A percentile compares a stretch with the other conserved stretches of the same genome.
These are phyloP conservation scores for Aspergillus sclerotiicarbonarius DNA, from an alignment of 495 filamentous ascomycete genomes.

Conservation along the genomic window DNA sequence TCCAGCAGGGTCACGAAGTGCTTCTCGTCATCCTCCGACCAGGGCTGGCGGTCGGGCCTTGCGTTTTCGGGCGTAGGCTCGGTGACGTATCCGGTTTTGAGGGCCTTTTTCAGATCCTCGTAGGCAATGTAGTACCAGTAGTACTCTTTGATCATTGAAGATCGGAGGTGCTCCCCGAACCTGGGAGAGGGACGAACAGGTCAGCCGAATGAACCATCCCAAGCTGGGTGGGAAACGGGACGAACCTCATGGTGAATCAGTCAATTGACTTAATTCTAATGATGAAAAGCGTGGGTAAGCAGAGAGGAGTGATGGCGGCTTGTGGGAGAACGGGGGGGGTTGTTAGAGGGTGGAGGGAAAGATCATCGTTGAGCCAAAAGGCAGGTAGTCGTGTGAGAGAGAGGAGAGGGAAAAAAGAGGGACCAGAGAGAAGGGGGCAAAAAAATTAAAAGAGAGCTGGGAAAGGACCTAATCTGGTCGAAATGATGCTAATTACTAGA, in stretches of 20 bases:
- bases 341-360: neutral
- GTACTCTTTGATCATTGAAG: slow-evolving; percentile 92
- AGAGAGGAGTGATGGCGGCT: neutral
- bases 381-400: slow-evolving; percentile 1
- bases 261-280: neutral
- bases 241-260: slow-evolving; percentile 23
- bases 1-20: slow-evolving; percentile 84
- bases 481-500: slow-evolving; percentile 1
- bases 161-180: slow-evolving; percentile 94
- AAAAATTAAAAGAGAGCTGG: neutral
- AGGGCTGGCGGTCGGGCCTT: slow-evolving; percentile 60
- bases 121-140: slow-evolving; percentile 97
- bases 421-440: neutral
- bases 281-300: neutral
- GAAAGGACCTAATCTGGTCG: neutral
- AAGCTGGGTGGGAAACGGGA: neutral
- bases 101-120: slow-evolving; percentile 82
- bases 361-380: neutral
- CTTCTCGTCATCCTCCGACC: slow-evolving; percentile 91
- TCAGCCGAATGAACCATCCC: neutral
- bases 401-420: neutral
- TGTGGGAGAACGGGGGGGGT: neutral
- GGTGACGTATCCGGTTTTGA: slow-evolving; percentile 70
- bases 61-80: slow-evolving; percentile 52
- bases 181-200: slow-evolving; percentile 46